These are phyloP conservation scores for Astragalus membranaceus DNA, from an alignment of 306 rosid species.

Conservation along the genomic window DNA sequence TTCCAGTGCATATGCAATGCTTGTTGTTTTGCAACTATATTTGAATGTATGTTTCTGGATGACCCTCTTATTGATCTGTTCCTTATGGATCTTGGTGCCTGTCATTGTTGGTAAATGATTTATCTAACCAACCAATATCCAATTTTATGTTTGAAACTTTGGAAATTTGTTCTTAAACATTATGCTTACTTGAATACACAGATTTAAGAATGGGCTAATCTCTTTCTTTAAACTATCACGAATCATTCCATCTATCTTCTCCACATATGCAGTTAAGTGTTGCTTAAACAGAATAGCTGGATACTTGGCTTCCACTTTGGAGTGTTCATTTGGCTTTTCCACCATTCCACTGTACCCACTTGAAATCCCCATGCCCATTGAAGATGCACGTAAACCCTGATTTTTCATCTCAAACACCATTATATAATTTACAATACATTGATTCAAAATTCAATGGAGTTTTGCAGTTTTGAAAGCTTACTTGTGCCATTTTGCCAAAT, in stretches of 20 bases:
- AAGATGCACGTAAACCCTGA: slow-evolving; percentile 75
- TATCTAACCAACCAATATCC: background rate
- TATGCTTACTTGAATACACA: slow-evolving; percentile 73
- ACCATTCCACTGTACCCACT: slow-evolving; percentile 83
- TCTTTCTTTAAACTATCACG: slow-evolving; percentile 81
- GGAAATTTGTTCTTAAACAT: background rate
- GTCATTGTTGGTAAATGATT: slow-evolving; percentile 20
- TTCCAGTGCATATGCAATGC: slow-evolving; percentile 79
- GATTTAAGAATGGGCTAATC: slow-evolving; percentile 69
- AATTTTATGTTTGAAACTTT: background rate
- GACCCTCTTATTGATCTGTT: slow-evolving; percentile 69
- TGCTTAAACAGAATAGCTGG: slow-evolving; percentile 81
- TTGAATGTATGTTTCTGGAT: slow-evolving; percentile 70
- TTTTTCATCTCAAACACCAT: slow-evolving; percentile 1
- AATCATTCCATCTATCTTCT: slow-evolving; percentile 75
- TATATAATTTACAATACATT: slow-evolving; percentile 5
- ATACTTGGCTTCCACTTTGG: slow-evolving; percentile 84
- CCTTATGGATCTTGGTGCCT: slow-evolving; percentile 79
- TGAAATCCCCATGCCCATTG: slow-evolving; percentile 68
- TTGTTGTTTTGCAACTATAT: slow-evolving; percentile 72
- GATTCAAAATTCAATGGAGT: background rate
- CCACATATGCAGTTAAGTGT: slow-evolving; percentile 73
- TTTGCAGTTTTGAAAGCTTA: slow-evolving; percentile 32
- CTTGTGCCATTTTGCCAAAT: slow-evolving; percentile 86
- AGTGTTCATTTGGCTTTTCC: slow-evolving; percentile 59